Percentiles rank a stretch among this genome's conserved stretches.
Evolutionary conservation across 108 stramenopile genomes (phyloP).

Genomic region (Halocafeteria seosinensis): DNA sequence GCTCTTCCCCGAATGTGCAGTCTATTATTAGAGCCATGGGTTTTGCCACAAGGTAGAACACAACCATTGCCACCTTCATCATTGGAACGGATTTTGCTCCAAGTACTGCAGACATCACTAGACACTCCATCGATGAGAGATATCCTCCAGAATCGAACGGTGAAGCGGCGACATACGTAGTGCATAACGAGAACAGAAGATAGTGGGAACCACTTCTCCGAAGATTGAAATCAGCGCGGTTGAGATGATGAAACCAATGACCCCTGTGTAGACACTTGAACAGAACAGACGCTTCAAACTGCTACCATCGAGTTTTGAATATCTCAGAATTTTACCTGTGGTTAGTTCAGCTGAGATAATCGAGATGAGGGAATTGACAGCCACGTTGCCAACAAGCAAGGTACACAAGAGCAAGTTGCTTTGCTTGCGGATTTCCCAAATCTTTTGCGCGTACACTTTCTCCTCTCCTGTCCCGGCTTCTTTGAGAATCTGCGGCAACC

Average conservation of each 20-base stretch:
- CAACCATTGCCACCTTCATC: conserved; percentile 55
- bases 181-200: conserved; percentile 69
- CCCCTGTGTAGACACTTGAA: too few relatives aligned
- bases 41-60: conserved; percentile 50
- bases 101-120: too few relatives aligned
- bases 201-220: conserved; percentile 92
- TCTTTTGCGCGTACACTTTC: conserved; percentile 32
- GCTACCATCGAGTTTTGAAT: too few relatives aligned
- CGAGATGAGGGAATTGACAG: conserved; percentile 74
- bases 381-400: conserved; percentile 83
- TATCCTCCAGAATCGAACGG: conserved; percentile 61
- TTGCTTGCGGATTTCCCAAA: conserved; percentile 55
- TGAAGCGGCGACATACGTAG: conserved; percentile 74
- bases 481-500: conserved; percentile 10
- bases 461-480: conserved; percentile 20
- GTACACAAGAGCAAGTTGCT: conserved; percentile 92
- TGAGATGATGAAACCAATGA: conserved; percentile 64
- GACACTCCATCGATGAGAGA: not conserved
- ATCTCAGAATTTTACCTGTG: too few relatives aligned
- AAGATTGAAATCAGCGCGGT: conserved; percentile 77
- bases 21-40: conserved; percentile 57
- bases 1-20: conserved; percentile 59
- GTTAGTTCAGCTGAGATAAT: conserved; percentile 72
- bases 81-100: conserved; percentile 61
- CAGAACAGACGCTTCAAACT: too few relatives aligned